Percentiles rank a stretch among this genome's conserved stretches.
phyloP scores from a whole-genome alignment of 2,329 filamentous ascomycete species.

The Aureobasidium sp. region DNA sequence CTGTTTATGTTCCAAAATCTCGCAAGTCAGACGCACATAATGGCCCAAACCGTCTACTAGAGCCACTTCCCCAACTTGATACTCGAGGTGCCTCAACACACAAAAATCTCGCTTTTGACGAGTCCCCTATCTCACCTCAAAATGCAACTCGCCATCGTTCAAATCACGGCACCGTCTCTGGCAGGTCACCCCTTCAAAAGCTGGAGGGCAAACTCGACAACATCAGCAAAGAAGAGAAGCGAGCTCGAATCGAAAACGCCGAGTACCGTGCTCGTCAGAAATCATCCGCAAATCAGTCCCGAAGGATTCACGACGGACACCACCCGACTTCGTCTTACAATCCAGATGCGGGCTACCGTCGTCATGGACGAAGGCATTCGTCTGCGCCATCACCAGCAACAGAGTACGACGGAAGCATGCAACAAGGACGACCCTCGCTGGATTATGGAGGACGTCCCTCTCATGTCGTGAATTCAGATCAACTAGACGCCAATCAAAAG shows the following conservation, averaged over 20 bases:
- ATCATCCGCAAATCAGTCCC: slow-evolving; percentile 11
- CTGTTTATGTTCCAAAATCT: slow-evolving; percentile 12
- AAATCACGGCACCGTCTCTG: slow-evolving; percentile 54
- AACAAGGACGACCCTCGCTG: not conserved
- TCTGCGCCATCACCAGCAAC: not conserved
- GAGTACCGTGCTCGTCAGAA: slow-evolving; percentile 63
- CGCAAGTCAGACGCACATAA: not conserved
- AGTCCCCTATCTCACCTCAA: not conserved
- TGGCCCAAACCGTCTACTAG: not conserved
- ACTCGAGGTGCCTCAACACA: not conserved
- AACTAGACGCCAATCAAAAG: not conserved
- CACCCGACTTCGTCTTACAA: not conserved
- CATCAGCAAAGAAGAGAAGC: slow-evolving; percentile 93
- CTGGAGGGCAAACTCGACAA: slow-evolving; percentile 83
- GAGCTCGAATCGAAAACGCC: slow-evolving; percentile 73
- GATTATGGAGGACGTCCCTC: not conserved
- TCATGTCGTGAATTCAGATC: not conserved
- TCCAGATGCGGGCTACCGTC: not conserved
- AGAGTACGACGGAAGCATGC: not conserved
- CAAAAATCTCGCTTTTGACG: not conserved
- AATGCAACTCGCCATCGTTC: not conserved
- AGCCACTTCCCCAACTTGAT: not conserved
- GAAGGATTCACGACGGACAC: not conserved
- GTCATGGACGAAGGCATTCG: not conserved
- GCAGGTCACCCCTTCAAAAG: slow-evolving; percentile 86